phyloP scores from a whole-genome alignment of 1,284 basidiomycete genomes.

The Hemileia vastatrix region DNA sequence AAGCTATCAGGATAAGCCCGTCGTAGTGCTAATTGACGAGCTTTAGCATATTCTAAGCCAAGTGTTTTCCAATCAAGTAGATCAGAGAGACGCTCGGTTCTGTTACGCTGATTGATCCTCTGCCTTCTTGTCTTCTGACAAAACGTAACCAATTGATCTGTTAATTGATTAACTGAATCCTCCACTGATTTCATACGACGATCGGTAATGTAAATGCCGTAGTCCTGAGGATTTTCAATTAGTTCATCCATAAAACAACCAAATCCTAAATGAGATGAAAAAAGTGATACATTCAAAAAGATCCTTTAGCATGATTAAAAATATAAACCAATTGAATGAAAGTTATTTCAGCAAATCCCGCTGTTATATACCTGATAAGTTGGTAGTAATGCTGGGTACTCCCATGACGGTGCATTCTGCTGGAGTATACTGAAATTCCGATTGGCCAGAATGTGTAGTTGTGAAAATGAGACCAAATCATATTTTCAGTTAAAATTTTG shows the following conservation, averaged over 20 bases:
- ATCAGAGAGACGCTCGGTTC: conserved; percentile 84
- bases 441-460: neutral
- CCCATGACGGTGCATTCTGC: conserved; percentile 71
- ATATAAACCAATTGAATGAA: too few relatives aligned
- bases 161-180: conserved; percentile 66
- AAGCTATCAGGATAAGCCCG: conserved; percentile 94
- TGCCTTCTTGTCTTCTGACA: conserved; percentile 82
- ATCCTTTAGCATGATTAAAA: too few relatives aligned
- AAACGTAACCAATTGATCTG: conserved; percentile 65
- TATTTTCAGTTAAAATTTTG: conserved; percentile 12
- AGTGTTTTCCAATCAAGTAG: conserved; percentile 97
- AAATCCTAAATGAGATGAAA: conserved; percentile 5
- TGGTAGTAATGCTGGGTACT: conserved; percentile 91
- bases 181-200: conserved; percentile 80
- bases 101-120: conserved; percentile 95
- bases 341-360: too few relatives aligned
- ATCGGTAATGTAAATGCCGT: conserved; percentile 75
- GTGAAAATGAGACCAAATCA: neutral
- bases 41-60: conserved; percentile 93
- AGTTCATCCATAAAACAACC: conserved; percentile 93
- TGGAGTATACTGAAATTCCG: conserved; percentile 47
- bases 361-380: conserved; percentile 95
- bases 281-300: too few relatives aligned
- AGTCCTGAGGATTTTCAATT: conserved; percentile 62
- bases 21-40: conserved; percentile 69